Percentiles rank a stretch among this genome's conserved stretches.
Conservation (phyloP, 2,329 filamentous ascomycete genomes). For the Clonostachys sp. region DNA sequence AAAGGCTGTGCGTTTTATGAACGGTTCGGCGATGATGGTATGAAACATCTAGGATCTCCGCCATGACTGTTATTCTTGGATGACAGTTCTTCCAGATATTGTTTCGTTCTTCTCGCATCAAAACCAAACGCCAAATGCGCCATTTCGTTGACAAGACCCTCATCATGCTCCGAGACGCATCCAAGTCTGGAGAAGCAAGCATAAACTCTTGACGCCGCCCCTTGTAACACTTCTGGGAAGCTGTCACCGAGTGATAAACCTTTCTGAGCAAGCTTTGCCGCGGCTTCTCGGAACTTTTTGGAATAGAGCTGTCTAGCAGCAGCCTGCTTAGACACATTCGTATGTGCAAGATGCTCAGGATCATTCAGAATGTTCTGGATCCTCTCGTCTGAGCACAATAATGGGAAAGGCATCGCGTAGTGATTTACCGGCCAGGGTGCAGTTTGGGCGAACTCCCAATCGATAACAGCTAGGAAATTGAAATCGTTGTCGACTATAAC, state of each 20-base stretch:
- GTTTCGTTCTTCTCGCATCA: background rate
- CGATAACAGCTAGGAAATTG: constrained; percentile 21
- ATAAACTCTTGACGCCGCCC: constrained; percentile 10
- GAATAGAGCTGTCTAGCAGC: background rate
- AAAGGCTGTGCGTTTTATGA: no score
- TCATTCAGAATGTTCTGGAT: background rate
- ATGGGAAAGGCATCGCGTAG: constrained; percentile 22
- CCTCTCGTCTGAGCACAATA: constrained; percentile 6
- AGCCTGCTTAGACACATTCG: background rate
- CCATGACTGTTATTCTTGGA: no score
- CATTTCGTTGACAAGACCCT: background rate
- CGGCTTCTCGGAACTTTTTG: background rate
- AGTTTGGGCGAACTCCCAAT: constrained; percentile 23
- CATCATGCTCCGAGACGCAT: background rate
- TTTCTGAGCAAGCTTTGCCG: background rate
- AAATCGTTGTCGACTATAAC: constrained; percentile 20
- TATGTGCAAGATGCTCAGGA: background rate
- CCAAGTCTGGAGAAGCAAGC: constrained; percentile 5
- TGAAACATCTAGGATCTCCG: no score
- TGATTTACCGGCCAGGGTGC: constrained; percentile 18
- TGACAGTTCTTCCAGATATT: background rate
- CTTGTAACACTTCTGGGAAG: constrained; percentile 9
- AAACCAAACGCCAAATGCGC: background rate
- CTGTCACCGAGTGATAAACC: background rate
- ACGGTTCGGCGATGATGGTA: no score